Evolutionary conservation across 2,329 filamentous ascomycete genomes (phyloP), one percentile per base, ranked within the genome.

Genomic region (Penicillium digitatum): DNA sequence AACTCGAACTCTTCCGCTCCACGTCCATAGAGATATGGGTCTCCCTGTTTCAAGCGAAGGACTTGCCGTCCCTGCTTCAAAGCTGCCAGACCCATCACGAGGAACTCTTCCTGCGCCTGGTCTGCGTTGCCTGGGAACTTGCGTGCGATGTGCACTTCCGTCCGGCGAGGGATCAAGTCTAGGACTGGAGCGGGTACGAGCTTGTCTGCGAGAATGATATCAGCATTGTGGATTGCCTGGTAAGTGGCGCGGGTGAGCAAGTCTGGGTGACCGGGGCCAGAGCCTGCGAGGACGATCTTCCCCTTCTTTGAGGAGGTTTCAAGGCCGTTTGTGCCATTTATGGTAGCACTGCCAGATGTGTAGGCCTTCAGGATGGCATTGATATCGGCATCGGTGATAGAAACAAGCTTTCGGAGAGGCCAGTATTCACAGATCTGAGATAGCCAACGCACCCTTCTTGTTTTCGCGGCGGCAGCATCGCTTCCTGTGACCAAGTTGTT

Each of bases 111-210:
- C 71, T 99, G 94, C 0, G 94, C 94, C 42, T 85, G 85, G 65
- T 99, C 94, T 38, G 94, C 94, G 73, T 99, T 97, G 22, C 94
- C 94, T 0, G 94, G 94, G 74, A 99, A 99, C 72, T 99, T 99
- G 67, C 92, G 88, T 5, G 94, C 93, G 65, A 99, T 99, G 66
- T 90, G 86, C 12, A 97, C 87, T 10, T 88, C 87, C 9, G 92
- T 95, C 51, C 93, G 85, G 34, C 94, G 89, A 1, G 94, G 94
- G 53, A 97, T 88, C 16, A 99, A 83, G 61, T 93, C 89, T 10
- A 99, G 80, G 3, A 99, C 90, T 8, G 88, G 85, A 0, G 89
- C 81, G 0, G 94, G 79, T n/a, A 83, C 80, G 26, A 83, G 79
- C 44, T 81, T 78, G 64, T 83, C 81, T 7, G 81, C 80, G 3